Evolutionary conservation across 2,329 filamentous ascomycete species (phyloP).

Genomic region (Endoconidiophora laricicola): DNA sequence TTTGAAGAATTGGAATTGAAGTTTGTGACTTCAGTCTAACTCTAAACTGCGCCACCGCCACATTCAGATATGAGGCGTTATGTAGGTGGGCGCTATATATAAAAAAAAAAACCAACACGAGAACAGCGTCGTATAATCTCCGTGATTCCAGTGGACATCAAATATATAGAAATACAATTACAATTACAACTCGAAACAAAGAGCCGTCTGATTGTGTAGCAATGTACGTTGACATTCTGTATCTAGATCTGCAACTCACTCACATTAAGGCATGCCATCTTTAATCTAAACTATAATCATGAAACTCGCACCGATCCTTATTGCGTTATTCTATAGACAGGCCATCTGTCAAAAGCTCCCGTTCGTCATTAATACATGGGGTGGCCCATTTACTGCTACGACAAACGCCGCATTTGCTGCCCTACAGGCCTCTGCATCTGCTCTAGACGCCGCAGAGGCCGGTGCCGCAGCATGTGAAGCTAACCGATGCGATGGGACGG

Average conservation of each 20-base stretch:
- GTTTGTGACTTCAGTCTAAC: conserved; percentile 13
- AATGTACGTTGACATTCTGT: no score
- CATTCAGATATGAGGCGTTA: background rate
- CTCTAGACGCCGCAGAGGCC: conserved; percentile 34
- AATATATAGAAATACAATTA: no score
- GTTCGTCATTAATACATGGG: conserved; percentile 39
- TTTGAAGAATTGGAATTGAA: conserved; percentile 4
- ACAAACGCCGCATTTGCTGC: conserved; percentile 32
- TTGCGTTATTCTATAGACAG: no score
- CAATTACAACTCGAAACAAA: no score
- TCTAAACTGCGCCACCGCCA: conserved; percentile 13
- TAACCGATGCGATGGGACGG: conserved; percentile 36
- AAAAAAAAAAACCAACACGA: no score
- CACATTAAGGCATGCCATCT: no score
- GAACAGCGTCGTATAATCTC: background rate
- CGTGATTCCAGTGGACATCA: no score
- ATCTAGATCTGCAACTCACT: no score
- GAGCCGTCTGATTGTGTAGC: no score
- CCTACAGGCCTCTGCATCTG: conserved; percentile 21
- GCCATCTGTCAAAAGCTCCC: conserved; percentile 19
- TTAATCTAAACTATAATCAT: no score
- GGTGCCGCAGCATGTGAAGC: conserved; percentile 35
- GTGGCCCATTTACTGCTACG: conserved; percentile 32
- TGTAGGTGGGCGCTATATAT: no score
- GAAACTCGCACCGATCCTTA: no score